A percentile compares a stretch with the other conserved stretches of the same genome.
phyloP scores from a whole-genome alignment of 1,284 basidiomycete genomes.

The Agroathelia rolfsii region DNA sequence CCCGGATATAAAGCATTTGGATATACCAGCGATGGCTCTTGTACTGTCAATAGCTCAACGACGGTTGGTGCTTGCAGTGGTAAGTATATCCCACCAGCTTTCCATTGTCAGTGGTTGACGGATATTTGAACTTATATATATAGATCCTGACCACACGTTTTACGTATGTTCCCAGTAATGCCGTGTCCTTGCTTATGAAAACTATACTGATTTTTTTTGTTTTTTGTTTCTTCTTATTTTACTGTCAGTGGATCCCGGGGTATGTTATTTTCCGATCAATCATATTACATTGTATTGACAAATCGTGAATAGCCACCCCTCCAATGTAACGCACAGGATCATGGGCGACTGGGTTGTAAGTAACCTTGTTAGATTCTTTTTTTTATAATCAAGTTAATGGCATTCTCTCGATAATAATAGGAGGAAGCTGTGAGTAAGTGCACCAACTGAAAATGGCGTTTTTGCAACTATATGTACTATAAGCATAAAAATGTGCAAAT shows the following conservation, averaged over 20 bases:
- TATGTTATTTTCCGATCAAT: slow-evolving; percentile 14
- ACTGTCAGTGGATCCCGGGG: background rate
- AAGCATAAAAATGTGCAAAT: too few species aligned
- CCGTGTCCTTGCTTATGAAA: too few species aligned
- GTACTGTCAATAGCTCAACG: slow-evolving; percentile 20
- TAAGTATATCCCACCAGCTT: slow-evolving; percentile 40
- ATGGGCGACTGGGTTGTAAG: slow-evolving; percentile 45
- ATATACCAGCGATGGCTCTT: slow-evolving; percentile 30
- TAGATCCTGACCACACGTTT: background rate
- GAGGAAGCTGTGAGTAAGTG: too few species aligned
- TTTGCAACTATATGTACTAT: too few species aligned
- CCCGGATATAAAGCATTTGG: slow-evolving; percentile 39
- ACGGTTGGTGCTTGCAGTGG: slow-evolving; percentile 27
- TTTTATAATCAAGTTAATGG: too few species aligned
- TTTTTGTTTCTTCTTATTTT: background rate
- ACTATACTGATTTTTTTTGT: too few species aligned
- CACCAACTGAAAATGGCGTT: too few species aligned
- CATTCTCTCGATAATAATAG: too few species aligned
- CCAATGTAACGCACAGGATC: slow-evolving; percentile 30
- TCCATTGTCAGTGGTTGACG: slow-evolving; percentile 25
- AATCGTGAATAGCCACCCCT: slow-evolving; percentile 26
- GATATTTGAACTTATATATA: background rate
- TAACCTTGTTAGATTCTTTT: too few species aligned
- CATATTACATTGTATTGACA: slow-evolving; percentile 11
- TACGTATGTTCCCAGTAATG: background rate